Base-by-base conservation (phyloP, 1,284 basidiomycete genomes). In the Melampsora larici-populina region DNA sequence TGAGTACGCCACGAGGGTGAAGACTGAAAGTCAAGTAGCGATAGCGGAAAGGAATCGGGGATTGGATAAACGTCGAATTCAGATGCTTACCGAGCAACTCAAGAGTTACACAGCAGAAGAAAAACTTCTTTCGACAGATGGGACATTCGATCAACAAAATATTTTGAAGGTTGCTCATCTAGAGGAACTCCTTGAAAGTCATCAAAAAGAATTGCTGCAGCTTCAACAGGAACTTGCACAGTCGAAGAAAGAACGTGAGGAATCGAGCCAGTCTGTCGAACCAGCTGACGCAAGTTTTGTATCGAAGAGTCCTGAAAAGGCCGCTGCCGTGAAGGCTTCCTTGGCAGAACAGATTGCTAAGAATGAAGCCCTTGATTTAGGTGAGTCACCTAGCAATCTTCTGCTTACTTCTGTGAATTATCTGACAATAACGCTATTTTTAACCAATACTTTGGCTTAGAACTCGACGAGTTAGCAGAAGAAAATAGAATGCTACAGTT, bases 31-130 rank as follows among this genome's bases (percentile, higher is more conserved):
- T 8, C 66, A 70, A 55, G 55, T 67, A 18, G 33, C 60, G 51
- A 69, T 62, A 6, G 67, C 60, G 5, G 74, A 77, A 31, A 29
- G 74, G 24, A 77, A 64, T 33, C 51, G 74, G 48, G 67, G 69
- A 8, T 43, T 77, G 3, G 74, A 77, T 49, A 63, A 48, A 26
- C 66, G 66, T 29, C 58, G 74, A 31, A 70, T 77, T 49, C 58
- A 77, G 29, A 77, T 77, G 67, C 58, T 77, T 18, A 77, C 62
- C 26, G 74, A 77, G 48, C 74, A 77, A 64, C 67, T 77, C n/a
- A 77, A 77, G 74, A 77, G 74, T 46, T 77, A 77, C 29, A 64
- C 74, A 9, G 48, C 36, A 29, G 67, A 77, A 46, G 74, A 70
- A 68, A 70, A 64, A 77, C 69, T 66, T 15, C 48, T 70, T 21